Evolutionary conservation across 2,329 filamentous ascomycete genomes (phyloP).

Genomic region (Penicillium paneum): DNA sequence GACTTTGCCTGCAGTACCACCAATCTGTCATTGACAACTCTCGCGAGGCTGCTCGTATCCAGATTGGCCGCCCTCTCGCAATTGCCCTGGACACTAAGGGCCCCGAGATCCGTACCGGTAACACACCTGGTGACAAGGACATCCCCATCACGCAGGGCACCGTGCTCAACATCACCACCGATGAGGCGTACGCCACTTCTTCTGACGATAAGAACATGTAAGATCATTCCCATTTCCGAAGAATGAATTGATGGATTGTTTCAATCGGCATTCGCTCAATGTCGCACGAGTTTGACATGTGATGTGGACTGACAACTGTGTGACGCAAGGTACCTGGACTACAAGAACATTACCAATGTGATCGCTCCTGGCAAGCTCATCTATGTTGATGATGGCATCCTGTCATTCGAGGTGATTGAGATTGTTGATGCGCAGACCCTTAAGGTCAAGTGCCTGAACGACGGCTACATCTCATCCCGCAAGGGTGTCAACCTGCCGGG

Average conservation of each 20-base stretch:
- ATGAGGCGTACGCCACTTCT: conserved; percentile 81
- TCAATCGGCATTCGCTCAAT: neutral
- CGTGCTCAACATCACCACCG: conserved; percentile 93
- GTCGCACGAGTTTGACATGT: neutral
- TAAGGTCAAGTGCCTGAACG: conserved; percentile 85
- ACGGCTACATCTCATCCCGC: conserved; percentile 96
- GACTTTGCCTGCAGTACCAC: conserved; percentile 64
- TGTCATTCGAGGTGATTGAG: conserved; percentile 90
- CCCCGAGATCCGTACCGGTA: conserved; percentile 82
- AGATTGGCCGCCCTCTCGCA: conserved; percentile 81
- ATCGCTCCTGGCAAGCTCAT: conserved; percentile 87
- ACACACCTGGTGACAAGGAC: conserved; percentile 67
- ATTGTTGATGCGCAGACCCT: conserved; percentile 86
- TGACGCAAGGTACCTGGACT: conserved; percentile 78
- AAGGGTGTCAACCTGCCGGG: conserved; percentile 99
- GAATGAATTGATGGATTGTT: neutral
- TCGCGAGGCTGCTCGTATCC: conserved; percentile 74
- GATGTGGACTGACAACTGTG: conserved; percentile 14
- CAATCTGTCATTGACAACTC: conserved; percentile 97
- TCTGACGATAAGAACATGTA: conserved; percentile 94
- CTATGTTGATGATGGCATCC: conserved; percentile 97
- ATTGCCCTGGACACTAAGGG: conserved; percentile 88
- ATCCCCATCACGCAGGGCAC: conserved; percentile 78
- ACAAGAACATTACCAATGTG: conserved; percentile 99
- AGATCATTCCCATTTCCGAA: conserved; percentile 32